Percentiles rank a stretch among this genome's conserved stretches.
Evolutionary conservation across 208 protist species (phyloP).

Genomic region (Novymonas esmeraldas): DNA sequence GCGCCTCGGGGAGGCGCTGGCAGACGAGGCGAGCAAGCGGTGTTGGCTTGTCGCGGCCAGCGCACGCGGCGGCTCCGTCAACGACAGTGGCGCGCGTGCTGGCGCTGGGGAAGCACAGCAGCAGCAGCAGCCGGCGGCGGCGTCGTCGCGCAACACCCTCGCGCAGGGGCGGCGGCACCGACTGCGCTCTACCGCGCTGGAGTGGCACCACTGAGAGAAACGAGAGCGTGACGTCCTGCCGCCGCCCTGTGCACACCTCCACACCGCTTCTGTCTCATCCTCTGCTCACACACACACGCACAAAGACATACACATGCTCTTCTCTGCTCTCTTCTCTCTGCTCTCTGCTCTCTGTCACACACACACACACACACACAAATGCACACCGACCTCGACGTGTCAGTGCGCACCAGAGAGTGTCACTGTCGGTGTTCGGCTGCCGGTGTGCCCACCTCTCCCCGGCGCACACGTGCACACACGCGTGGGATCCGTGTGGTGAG

Average conservation of each 20-base stretch:
- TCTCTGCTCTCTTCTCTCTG: not conserved
- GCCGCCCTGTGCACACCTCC: no score
- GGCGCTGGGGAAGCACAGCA: no score
- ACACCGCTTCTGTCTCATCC: no score
- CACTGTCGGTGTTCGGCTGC: no score
- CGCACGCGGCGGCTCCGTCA: not conserved
- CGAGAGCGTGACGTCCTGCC: not conserved
- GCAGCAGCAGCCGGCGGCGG: not conserved
- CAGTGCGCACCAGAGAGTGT: no score
- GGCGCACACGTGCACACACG: no score
- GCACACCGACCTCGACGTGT: not conserved
- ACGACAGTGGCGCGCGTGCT: not conserved
- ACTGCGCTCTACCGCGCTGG: constrained; percentile 4
- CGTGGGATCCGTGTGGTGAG: no score
- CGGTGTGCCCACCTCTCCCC: no score
- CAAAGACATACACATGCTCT: not conserved
- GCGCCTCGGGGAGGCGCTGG: constrained; percentile 5
- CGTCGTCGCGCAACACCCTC: not conserved
- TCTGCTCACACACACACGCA: not conserved
- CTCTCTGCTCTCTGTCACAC: not conserved
- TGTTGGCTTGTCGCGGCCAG: not conserved
- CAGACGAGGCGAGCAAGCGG: constrained; percentile 19
- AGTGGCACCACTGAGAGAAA: not conserved
- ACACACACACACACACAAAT: not conserved
- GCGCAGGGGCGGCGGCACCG: constrained; percentile 8